Evolutionary conservation across 805 yeast species (phyloP).

Genomic region (Ogataea thermomethanolica): DNA sequence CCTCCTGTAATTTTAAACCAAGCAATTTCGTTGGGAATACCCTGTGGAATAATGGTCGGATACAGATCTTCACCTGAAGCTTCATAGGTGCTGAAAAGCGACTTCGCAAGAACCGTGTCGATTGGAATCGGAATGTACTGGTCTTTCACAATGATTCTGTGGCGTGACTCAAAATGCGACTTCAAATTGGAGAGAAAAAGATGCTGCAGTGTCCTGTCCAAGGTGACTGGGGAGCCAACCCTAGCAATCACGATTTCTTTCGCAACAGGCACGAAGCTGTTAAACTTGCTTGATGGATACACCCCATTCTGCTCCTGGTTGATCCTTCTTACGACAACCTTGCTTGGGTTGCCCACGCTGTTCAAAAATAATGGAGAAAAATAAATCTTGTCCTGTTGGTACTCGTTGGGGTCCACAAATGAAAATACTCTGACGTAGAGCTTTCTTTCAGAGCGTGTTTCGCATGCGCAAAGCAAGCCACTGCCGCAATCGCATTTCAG

Average conservation of each 20-base stretch:
- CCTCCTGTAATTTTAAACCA: constrained; percentile 77
- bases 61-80: constrained; percentile 17
- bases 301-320: constrained; percentile 22
- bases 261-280: constrained; percentile 44
- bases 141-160: constrained; percentile 57
- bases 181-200: constrained; percentile 60
- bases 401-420: constrained; percentile 59
- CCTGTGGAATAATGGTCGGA: constrained; percentile 48
- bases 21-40: constrained; percentile 67
- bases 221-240: constrained; percentile 63
- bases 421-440: constrained; percentile 47
- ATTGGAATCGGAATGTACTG: constrained; percentile 77
- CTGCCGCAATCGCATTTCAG: constrained; percentile 15
- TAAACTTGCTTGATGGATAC: constrained; percentile 21
- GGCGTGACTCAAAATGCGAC: constrained; percentile 52
- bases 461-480: constrained; percentile 20
- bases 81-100: constrained; percentile 43
- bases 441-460: constrained; percentile 4
- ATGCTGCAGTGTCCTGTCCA: constrained; percentile 60
- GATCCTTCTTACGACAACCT: constrained; percentile 16
- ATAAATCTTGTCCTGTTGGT: constrained; percentile 40
- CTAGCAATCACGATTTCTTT: constrained; percentile 62
- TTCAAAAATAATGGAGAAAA: constrained; percentile 60
- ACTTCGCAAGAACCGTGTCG: constrained; percentile 62
- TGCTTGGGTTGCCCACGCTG: constrained; percentile 41